A percentile compares a stretch with the other conserved stretches of the same genome.
Conservation (phyloP, 192 early-diverging fungal species). For the Entrophospora sp. region DNA sequence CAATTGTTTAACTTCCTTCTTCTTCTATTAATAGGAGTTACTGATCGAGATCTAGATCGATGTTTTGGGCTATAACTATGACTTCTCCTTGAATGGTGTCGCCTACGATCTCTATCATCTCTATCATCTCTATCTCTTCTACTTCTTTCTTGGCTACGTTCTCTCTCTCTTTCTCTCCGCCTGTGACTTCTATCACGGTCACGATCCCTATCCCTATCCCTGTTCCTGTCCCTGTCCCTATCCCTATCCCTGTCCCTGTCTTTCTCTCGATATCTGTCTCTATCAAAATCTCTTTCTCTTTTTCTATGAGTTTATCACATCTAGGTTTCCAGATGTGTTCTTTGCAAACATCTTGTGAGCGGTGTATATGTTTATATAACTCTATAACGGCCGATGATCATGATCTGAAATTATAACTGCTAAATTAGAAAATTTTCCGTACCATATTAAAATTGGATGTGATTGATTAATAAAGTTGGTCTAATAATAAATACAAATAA, state of each 20-base stretch:
- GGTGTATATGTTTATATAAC: too few relatives aligned
- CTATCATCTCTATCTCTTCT: constrained; percentile 38
- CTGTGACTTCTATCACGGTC: constrained; percentile 25
- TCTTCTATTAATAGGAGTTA: constrained; percentile 65
- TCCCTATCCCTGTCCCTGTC: constrained; percentile 30
- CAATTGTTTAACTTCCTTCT: constrained; percentile 77
- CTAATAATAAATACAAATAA: too few relatives aligned
- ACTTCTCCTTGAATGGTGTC: constrained; percentile 22
- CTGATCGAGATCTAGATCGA: constrained; percentile 26
- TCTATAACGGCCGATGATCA: too few relatives aligned
- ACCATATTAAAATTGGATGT: too few relatives aligned
- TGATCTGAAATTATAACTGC: too few relatives aligned
- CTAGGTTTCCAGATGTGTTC: too few relatives aligned
- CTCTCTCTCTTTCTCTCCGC: constrained; percentile 19
- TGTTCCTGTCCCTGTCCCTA: constrained; percentile 18
- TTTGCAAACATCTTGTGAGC: too few relatives aligned
- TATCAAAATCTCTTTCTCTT: constrained; percentile 33
- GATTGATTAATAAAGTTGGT: too few relatives aligned
- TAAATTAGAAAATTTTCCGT: too few relatives aligned
- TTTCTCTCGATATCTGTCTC: constrained; percentile 25
- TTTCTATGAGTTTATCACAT: too few relatives aligned
- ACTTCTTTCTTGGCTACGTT: constrained; percentile 33
- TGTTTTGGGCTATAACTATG: constrained; percentile 21
- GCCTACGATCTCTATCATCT: constrained; percentile 38
- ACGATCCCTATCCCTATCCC: constrained; percentile 37